phyloP scores from a whole-genome alignment of 2,329 filamentous ascomycete species.

The Colletotrichum siamense region DNA sequence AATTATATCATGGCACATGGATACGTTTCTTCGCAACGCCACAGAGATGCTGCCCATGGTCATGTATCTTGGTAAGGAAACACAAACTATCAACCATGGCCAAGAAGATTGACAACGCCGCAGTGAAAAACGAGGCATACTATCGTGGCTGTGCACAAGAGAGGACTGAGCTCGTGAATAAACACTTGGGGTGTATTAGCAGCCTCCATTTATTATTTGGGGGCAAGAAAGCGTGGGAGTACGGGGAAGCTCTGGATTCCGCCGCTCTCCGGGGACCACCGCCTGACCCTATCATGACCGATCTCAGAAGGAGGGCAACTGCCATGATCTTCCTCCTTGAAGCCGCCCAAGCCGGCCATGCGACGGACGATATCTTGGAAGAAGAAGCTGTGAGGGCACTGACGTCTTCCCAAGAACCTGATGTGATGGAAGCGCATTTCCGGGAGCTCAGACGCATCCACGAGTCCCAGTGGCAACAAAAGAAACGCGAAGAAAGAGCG shows the following conservation, averaged over 20 bases:
- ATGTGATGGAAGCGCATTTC: background rate
- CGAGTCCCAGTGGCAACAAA: background rate
- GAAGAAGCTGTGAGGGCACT: background rate
- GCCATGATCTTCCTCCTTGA: background rate
- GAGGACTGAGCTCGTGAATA: too few relatives aligned
- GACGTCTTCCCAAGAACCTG: background rate
- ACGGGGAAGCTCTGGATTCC: accelerated
- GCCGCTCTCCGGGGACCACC: background rate
- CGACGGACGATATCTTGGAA: background rate
- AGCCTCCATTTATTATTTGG: too few relatives aligned
- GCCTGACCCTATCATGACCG: background rate
- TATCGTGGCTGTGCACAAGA: too few relatives aligned
- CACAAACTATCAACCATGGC: too few relatives aligned
- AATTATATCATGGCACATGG: too few relatives aligned
- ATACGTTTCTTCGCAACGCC: too few relatives aligned
- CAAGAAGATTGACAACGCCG: too few relatives aligned
- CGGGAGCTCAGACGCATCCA: background rate
- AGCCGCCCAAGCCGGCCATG: background rate
- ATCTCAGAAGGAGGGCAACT: background rate
- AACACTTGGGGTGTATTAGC: too few relatives aligned
- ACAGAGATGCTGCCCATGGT: too few relatives aligned
- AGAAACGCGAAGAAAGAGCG: background rate
- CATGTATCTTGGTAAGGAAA: too few relatives aligned
- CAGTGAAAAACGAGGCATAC: too few relatives aligned
- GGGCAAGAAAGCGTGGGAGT: too few relatives aligned